Conservation (phyloP, 352 stramenopile species). For the Globisporangium uncinulatum region DNA sequence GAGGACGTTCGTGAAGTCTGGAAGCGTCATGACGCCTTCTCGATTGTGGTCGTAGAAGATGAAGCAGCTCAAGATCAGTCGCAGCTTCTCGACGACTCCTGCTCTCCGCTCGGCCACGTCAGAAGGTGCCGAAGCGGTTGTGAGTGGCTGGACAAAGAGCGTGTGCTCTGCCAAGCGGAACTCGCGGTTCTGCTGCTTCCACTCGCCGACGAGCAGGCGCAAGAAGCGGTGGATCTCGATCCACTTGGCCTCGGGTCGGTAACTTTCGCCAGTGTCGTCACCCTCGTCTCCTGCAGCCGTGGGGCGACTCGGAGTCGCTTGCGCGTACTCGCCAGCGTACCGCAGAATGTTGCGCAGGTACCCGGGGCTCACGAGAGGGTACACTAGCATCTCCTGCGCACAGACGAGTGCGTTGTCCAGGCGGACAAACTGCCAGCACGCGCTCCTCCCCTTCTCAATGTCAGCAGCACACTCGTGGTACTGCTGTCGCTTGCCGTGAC, state of each 20-base stretch:
- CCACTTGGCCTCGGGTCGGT: slow-evolving; percentile 16
- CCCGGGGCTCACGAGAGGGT: slow-evolving; percentile 57
- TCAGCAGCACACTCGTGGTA: not conserved
- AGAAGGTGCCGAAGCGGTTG: not conserved
- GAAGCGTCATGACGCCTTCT: slow-evolving; percentile 31
- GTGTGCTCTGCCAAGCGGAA: slow-evolving; percentile 45
- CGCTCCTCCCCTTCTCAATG: slow-evolving; percentile 18
- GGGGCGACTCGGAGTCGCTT: slow-evolving; percentile 13
- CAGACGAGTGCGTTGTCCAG: slow-evolving; percentile 50
- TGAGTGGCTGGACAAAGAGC: slow-evolving; percentile 37
- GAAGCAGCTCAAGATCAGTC: slow-evolving; percentile 62
- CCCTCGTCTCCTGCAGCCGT: not conserved
- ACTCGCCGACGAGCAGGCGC: slow-evolving; percentile 58
- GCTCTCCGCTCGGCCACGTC: slow-evolving; percentile 1
- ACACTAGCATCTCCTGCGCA: slow-evolving; percentile 62
- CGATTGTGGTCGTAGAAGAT: slow-evolving; percentile 70
- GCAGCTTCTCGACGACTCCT: slow-evolving; percentile 40
- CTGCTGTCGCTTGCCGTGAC: not conserved
- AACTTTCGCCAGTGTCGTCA: not conserved
- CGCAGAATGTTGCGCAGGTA: slow-evolving; percentile 54
- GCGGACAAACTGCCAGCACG: slow-evolving; percentile 57
- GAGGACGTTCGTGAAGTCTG: slow-evolving; percentile 51
- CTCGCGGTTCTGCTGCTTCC: slow-evolving; percentile 53
- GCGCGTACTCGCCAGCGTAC: slow-evolving; percentile 48
- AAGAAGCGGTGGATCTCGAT: slow-evolving; percentile 69